These are phyloP conservation scores for Hypomyces perniciosus DNA, from an alignment of 2,329 filamentous ascomycete species.

Conservation along the genomic window DNA sequence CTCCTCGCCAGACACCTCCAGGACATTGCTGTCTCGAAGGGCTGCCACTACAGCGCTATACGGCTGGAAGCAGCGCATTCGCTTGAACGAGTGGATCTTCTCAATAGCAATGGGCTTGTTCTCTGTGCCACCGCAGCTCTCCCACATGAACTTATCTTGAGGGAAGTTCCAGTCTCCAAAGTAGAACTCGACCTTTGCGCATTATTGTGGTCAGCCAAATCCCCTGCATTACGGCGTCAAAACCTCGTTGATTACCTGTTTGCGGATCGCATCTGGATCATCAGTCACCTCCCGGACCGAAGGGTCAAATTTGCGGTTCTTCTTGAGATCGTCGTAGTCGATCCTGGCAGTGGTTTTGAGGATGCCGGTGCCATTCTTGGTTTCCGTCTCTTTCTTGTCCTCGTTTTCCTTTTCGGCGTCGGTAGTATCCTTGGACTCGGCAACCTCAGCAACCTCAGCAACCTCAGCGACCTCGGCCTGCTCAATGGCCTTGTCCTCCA, in stretches of 20 bases:
- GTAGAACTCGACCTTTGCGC: constrained; percentile 80
- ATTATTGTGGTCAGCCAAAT: neutral
- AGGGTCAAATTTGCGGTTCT: constrained; percentile 67
- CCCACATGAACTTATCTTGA: constrained; percentile 81
- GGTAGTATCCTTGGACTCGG: constrained; percentile 11
- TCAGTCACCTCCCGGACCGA: constrained; percentile 62
- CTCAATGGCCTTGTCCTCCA: constrained; percentile 19
- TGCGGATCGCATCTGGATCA: constrained; percentile 74
- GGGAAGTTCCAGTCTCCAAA: constrained; percentile 88
- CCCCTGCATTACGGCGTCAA: neutral
- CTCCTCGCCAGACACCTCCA: constrained; percentile 69
- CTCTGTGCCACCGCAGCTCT: constrained; percentile 66
- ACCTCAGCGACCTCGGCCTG: constrained; percentile 15
- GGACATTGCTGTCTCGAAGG: constrained; percentile 66
- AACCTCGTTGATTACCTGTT: constrained; percentile 54
- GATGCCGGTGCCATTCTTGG: constrained; percentile 25
- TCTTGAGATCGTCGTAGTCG: constrained; percentile 35
- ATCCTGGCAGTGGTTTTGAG: constrained; percentile 40
- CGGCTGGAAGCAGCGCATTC: constrained; percentile 92
- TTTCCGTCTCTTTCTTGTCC: constrained; percentile 16
- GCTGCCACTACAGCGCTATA: constrained; percentile 78
- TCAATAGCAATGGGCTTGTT: constrained; percentile 78
- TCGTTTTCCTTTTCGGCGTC: constrained; percentile 7
- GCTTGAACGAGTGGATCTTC: constrained; percentile 79
- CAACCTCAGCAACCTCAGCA: neutral